Percentiles rank a stretch among this genome's conserved stretches.
Evolutionary conservation across 2,329 filamentous ascomycete species (phyloP).

Genomic region (Decorospora gaudefroyi): DNA sequence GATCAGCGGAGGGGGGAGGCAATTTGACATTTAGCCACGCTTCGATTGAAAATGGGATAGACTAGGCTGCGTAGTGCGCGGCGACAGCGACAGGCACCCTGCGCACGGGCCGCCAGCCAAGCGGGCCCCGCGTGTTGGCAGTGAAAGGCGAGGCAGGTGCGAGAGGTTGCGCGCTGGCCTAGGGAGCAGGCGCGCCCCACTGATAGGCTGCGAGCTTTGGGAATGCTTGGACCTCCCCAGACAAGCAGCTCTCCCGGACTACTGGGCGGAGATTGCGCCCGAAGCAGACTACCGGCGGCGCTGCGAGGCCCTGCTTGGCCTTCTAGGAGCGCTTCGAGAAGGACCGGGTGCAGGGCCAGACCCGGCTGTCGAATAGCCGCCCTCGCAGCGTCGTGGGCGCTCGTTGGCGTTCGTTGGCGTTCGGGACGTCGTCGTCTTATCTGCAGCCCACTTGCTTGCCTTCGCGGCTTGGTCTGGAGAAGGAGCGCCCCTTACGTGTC

Average conservation of each 20-base stretch:
- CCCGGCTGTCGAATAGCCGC: conserved; percentile 11
- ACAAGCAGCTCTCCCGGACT: conserved; percentile 54
- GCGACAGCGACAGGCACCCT: conserved; percentile 33
- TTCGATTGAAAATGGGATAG: conserved; percentile 20
- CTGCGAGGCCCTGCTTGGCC: background rate
- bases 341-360: conserved; percentile 4
- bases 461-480: conserved; percentile 18
- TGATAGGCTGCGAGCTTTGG: conserved; percentile 28
- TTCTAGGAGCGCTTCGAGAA: conserved; percentile 35
- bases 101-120: conserved; percentile 25
- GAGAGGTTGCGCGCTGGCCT: no score
- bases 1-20: conserved; percentile 33
- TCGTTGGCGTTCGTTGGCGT: no score
- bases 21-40: conserved; percentile 29
- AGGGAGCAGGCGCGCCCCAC: no score
- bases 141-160: conserved; percentile 14
- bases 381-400: conserved; percentile 1
- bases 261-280: conserved; percentile 24
- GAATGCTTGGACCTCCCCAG: conserved; percentile 29
- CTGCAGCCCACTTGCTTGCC: conserved; percentile 17
- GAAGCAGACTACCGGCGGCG: conserved; percentile 23
- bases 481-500: conserved; percentile 27
- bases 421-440: conserved; percentile 19
- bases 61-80: no score
- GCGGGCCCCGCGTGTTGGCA: conserved; percentile 29